A percentile compares a stretch with the other conserved stretches of the same genome.
Conservation (phyloP, 2,329 filamentous ascomycete genomes). For the Nemania sp. region DNA sequence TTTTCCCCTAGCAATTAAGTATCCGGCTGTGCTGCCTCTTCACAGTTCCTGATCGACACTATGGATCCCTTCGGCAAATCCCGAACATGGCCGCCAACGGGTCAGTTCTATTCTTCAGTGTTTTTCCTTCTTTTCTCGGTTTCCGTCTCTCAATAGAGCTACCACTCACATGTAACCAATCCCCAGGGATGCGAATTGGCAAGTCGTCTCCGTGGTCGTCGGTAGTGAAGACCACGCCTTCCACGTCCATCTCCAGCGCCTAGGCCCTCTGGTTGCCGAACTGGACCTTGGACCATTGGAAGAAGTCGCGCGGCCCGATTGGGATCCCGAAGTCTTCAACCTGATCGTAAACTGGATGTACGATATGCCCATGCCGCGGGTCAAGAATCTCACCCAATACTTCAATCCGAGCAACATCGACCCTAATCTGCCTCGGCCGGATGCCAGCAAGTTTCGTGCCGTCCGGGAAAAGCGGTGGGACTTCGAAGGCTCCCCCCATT, state of each 20-base stretch:
- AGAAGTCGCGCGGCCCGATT: background rate
- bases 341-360: slow-evolving; percentile 6
- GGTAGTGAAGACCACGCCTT: background rate
- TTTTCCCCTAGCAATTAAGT: too few species aligned
- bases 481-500: background rate
- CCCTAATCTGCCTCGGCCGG: background rate
- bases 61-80: too few species aligned
- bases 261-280: background rate
- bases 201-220: background rate
- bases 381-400: background rate
- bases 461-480: too few species aligned
- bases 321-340: slow-evolving; percentile 8
- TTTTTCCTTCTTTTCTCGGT: background rate
- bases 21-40: too few species aligned
- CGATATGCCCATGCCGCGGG: background rate
- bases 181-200: background rate
- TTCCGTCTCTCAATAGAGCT: too few species aligned
- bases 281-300: background rate
- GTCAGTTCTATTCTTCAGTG: too few species aligned
- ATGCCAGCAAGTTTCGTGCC: background rate
- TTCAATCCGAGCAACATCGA: background rate
- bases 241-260: background rate
- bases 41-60: too few species aligned
- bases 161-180: background rate
- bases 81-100: too few species aligned